These are phyloP conservation scores for Cyclotella atomus DNA, from an alignment of 108 stramenopile genomes.

Conservation along the genomic window DNA sequence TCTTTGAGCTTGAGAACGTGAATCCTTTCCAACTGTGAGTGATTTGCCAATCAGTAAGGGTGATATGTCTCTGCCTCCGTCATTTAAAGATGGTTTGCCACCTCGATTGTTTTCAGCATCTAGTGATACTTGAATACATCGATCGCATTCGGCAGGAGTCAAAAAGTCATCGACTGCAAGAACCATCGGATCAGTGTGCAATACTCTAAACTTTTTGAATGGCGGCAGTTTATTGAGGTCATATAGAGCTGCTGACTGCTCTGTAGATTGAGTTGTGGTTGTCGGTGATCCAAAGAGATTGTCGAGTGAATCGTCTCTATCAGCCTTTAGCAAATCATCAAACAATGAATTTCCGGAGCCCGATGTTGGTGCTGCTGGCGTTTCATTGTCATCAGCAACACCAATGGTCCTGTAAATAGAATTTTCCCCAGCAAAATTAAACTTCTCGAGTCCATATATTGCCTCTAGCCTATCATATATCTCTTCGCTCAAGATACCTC, in stretches of 20 bases:
- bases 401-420: constrained; percentile 37
- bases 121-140: constrained; percentile 63
- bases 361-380: not conserved
- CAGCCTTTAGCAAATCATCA: constrained; percentile 54
- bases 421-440: constrained; percentile 65
- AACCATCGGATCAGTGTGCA: constrained; percentile 83
- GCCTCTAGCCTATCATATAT: constrained; percentile 82
- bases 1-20: constrained; percentile 63
- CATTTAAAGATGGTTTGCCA: too few species aligned
- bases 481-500: constrained; percentile 57
- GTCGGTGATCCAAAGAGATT: not conserved
- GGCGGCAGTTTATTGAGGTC: constrained; percentile 54
- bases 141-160: constrained; percentile 77
- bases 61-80: constrained; percentile 22
- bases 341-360: constrained; percentile 46
- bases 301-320: constrained; percentile 18
- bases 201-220: constrained; percentile 68
- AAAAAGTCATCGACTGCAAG: constrained; percentile 80
- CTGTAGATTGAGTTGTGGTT: constrained; percentile 1
- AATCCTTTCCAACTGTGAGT: constrained; percentile 82
- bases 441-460: constrained; percentile 82
- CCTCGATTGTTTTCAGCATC: constrained; percentile 19
- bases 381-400: constrained; percentile 1
- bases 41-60: constrained; percentile 68
- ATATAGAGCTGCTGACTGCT: constrained; percentile 6